Percentiles rank a stretch among this genome's conserved stretches.
Evolutionary conservation across 1,284 basidiomycete species (phyloP).

Genomic region (Ustilago hordei): DNA sequence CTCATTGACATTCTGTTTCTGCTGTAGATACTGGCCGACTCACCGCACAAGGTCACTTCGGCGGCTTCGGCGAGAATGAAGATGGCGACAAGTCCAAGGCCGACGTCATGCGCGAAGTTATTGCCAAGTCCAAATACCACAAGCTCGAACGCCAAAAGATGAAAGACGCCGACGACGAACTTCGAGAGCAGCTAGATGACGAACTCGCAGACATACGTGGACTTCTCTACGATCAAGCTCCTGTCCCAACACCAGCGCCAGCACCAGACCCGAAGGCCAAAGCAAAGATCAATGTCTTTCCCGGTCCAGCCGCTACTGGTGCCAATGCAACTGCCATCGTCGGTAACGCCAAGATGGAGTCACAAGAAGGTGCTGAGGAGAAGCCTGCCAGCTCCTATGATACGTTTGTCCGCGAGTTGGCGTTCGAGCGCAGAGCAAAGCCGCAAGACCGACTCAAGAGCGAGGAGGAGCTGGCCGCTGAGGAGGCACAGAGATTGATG

Average conservation of each 20-base stretch:
- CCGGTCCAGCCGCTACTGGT: constrained; percentile 36
- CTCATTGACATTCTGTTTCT: background rate
- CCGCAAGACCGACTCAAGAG: constrained; percentile 97
- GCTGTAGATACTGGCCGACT: constrained; percentile 40
- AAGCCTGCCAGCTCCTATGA: constrained; percentile 76
- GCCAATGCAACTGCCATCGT: constrained; percentile 35
- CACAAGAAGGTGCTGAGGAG: constrained; percentile 14
- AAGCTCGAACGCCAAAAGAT: constrained; percentile 88
- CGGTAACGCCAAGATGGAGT: constrained; percentile 8
- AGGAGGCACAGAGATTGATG: constrained; percentile 87
- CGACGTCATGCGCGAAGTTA: constrained; percentile 97
- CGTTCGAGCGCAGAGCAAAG: constrained; percentile 91
- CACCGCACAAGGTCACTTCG: constrained; percentile 76
- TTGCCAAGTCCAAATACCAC: constrained; percentile 88
- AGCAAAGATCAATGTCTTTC: constrained; percentile 36
- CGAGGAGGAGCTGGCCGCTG: constrained; percentile 89
- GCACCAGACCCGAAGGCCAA: constrained; percentile 34
- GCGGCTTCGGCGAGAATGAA: constrained; percentile 80
- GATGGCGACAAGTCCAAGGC: constrained; percentile 76
- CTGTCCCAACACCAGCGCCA: constrained; percentile 34
- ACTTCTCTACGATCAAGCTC: constrained; percentile 73
- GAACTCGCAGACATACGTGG: constrained; percentile 86
- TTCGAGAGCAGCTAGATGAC: constrained; percentile 88
- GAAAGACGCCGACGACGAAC: constrained; percentile 84
- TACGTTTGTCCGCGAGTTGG: constrained; percentile 88